Percentiles rank a stretch among this genome's conserved stretches.
phyloP scores from a whole-genome alignment of 345 rosid species.

The Syzygium oleosum region DNA sequence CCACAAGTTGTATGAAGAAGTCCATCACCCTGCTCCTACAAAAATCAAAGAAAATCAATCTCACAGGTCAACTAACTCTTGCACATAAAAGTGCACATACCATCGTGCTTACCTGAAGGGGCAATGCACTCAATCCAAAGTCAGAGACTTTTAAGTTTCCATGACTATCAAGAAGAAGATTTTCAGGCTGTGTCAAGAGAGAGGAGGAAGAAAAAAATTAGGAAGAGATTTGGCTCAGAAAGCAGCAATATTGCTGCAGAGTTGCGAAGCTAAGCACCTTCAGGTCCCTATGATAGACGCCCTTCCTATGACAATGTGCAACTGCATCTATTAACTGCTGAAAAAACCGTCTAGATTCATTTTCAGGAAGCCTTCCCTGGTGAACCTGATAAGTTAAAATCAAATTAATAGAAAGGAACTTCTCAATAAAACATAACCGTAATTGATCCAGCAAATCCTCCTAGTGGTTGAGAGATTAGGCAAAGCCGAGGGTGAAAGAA shows the following conservation, averaged over 20 bases:
- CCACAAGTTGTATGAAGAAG: slow-evolving; percentile 93
- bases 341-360: slow-evolving; percentile 68
- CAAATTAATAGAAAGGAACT: neutral
- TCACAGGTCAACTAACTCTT: neutral
- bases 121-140: slow-evolving; percentile 75
- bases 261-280: slow-evolving; percentile 40
- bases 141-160: slow-evolving; percentile 74
- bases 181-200: slow-evolving; percentile 46
- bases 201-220: slow-evolving; percentile 1
- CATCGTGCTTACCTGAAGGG: slow-evolving; percentile 38
- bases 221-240: slow-evolving; percentile 2
- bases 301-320: slow-evolving; percentile 77
- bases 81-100: neutral
- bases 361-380: slow-evolving; percentile 58
- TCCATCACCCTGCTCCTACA: slow-evolving; percentile 33
- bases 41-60: neutral
- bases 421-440: neutral
- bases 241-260: neutral
- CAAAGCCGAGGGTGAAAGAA: neutral
- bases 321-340: slow-evolving; percentile 94
- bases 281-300: slow-evolving; percentile 91
- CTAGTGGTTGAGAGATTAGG: neutral
- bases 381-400: slow-evolving; percentile 39
- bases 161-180: slow-evolving; percentile 55
- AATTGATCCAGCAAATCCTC: neutral